Percentiles rank a stretch among this genome's conserved stretches.
phyloP scores from a whole-genome alignment of 257 asterid species.

The Solanum sitiens region DNA sequence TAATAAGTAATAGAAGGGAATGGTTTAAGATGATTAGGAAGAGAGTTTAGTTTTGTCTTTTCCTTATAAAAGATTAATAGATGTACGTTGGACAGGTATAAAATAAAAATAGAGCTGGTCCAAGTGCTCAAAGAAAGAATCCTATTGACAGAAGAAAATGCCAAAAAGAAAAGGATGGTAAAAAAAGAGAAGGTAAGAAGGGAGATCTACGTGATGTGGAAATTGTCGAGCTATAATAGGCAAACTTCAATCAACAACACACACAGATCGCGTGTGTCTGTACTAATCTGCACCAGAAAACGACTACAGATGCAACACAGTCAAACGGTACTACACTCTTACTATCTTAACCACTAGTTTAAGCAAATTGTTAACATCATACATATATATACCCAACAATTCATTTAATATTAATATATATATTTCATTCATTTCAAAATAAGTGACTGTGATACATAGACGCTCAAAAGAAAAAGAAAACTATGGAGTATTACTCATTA shows the following conservation, averaged over 20 bases:
- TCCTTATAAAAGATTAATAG: background rate
- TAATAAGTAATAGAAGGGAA: background rate
- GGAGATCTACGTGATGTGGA: background rate
- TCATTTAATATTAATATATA: too few species aligned
- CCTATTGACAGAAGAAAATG: slow-evolving; percentile 14
- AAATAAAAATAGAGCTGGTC: background rate
- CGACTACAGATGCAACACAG: slow-evolving; percentile 4
- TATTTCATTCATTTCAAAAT: too few species aligned
- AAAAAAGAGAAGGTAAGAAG: background rate
- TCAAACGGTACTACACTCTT: background rate
- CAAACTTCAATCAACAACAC: background rate
- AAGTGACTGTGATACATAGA: too few species aligned
- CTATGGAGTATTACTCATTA: too few species aligned
- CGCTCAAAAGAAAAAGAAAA: too few species aligned
- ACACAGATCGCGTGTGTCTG: background rate
- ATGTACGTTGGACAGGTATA: background rate
- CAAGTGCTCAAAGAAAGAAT: background rate
- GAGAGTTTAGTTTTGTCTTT: background rate
- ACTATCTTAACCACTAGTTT: too few species aligned
- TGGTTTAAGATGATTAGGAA: background rate
- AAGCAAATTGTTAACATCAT: too few species aligned
- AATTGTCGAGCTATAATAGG: slow-evolving; percentile 1
- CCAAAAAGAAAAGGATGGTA: slow-evolving; percentile 6
- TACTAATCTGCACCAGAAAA: background rate
- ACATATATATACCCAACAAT: too few species aligned